phyloP scores from a whole-genome alignment of 163 green algal species.

The Scenedesmus sp. region DNA sequence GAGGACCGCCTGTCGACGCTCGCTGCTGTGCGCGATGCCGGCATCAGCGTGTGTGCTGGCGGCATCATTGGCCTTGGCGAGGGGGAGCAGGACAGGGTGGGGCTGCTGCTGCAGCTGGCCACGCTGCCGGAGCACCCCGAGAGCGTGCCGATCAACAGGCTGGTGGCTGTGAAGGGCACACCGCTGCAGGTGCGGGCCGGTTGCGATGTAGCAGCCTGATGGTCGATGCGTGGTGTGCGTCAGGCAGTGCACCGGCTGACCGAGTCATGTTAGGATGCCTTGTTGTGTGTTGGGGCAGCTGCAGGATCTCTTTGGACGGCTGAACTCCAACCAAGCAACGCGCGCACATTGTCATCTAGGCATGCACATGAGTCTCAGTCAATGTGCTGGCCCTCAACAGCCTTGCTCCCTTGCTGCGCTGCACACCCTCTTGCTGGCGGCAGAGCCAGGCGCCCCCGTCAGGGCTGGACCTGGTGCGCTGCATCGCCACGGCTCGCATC shows the following conservation, averaged over 20 bases:
- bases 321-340: not conserved
- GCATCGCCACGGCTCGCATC: slow-evolving; percentile 96
- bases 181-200: slow-evolving; percentile 75
- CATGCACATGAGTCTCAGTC: too few species aligned
- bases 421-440: too few species aligned
- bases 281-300: not conserved
- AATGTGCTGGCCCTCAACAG: not conserved
- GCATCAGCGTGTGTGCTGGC: slow-evolving; percentile 97
- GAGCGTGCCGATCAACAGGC: slow-evolving; percentile 98
- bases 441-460: slow-evolving; percentile 71
- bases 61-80: slow-evolving; percentile 99
- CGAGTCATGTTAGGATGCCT: not conserved
- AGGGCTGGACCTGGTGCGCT: slow-evolving; percentile 92
- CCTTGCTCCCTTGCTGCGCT: not conserved
- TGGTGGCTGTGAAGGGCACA: slow-evolving; percentile 94
- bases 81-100: slow-evolving; percentile 79
- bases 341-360: too few species aligned
- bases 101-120: slow-evolving; percentile 94
- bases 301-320: too few species aligned
- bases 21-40: slow-evolving; percentile 89
- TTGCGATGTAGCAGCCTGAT: slow-evolving; percentile 2
- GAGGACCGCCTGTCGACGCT: slow-evolving; percentile 95
- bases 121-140: slow-evolving; percentile 98
- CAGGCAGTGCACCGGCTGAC: not conserved
- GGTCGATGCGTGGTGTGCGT: not conserved